Percentiles rank a stretch among this genome's conserved stretches.
Conservation (phyloP, 1,284 basidiomycete species). For the Leccinum subspadiceum region DNA sequence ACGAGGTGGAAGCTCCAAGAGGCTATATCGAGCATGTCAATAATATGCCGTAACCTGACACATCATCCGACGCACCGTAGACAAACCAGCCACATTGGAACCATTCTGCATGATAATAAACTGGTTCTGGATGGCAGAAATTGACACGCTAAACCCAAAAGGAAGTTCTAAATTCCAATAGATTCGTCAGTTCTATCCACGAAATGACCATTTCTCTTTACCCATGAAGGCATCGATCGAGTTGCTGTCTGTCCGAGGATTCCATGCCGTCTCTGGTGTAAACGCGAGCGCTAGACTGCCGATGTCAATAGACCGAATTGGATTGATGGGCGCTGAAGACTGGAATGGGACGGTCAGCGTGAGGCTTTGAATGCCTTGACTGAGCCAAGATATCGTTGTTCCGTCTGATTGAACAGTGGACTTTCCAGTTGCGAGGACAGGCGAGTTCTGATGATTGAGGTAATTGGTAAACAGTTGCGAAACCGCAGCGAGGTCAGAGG, state of each 20-base stretch:
- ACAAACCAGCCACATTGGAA: slow-evolving; percentile 50
- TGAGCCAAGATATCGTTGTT: slow-evolving; percentile 66
- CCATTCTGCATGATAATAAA: slow-evolving; percentile 61
- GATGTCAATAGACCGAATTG: slow-evolving; percentile 68
- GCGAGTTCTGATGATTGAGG: slow-evolving; percentile 63
- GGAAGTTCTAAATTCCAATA: slow-evolving; percentile 51
- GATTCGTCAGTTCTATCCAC: neutral
- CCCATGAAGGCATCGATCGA: slow-evolving; percentile 59
- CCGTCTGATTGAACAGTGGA: slow-evolving; percentile 58
- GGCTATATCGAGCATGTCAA: slow-evolving; percentile 40
- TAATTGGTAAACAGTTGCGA: slow-evolving; percentile 74
- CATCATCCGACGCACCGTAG: slow-evolving; percentile 43
- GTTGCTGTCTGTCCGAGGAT: slow-evolving; percentile 56
- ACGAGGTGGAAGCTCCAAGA: slow-evolving; percentile 56
- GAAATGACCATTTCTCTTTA: slow-evolving; percentile 27
- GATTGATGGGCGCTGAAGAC: slow-evolving; percentile 53
- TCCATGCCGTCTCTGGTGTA: slow-evolving; percentile 54
- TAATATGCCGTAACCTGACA: neutral
- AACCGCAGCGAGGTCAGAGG: slow-evolving; percentile 49
- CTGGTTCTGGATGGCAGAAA: slow-evolving; percentile 65
- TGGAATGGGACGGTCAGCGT: slow-evolving; percentile 63
- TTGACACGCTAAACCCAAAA: slow-evolving; percentile 73
- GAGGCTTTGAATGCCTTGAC: slow-evolving; percentile 57
- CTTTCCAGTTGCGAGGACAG: slow-evolving; percentile 59
- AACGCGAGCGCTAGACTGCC: slow-evolving; percentile 63